Evolutionary conservation across 2,329 filamentous ascomycete genomes (phyloP), one percentile per base, ranked within the genome.

Genomic region (Alternaria gaisen): DNA sequence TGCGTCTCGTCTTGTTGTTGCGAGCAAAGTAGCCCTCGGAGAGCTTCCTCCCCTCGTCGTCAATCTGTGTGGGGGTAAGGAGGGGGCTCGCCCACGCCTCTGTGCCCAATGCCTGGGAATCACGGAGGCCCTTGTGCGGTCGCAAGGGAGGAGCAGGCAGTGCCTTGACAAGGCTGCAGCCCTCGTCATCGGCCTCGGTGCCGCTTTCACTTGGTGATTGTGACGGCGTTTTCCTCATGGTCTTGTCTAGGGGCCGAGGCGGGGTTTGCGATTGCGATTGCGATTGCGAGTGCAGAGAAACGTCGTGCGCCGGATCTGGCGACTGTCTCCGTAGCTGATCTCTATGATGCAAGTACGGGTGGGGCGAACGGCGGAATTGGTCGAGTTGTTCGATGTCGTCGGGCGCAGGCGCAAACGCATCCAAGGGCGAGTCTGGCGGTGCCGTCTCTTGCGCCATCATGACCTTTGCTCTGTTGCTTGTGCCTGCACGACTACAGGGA

Each of bases 171-270:
- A 94, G 90, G 5, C 81, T 77, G 43, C 83, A 84, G 65, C 94
- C 91, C 78, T 98, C 94, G 80, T 98, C 94, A 72, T 97, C 94
- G 40, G 94, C 94, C 76, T 98, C 94, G 18, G 94, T 97, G 24
- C 94, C 94, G 76, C 93, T 97, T 69, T 97, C 94, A 77, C 92
- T 97, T 11, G 87, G 87, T 38, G 76, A 77, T 36, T 71, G 72
- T 10, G 74, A 73, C 11, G 53, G 40, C n/a, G 46, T 42, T 65
- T 72, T 77, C 57, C 73, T 69, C 64, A 65, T 65, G 61, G 67
- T 67, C 56, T 63, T 56, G 50, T 65, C 58, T 16, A 68, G 61
- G 22, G 67, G 61, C 16, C 56, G 58, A 32, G 64, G 61, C 18
- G 59, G 53, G 26, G 54, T 52, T 38, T 58, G 65, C n/a, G 68